phyloP scores from a whole-genome alignment of 495 filamentous ascomycete species.

The Penicillium canescens region DNA sequence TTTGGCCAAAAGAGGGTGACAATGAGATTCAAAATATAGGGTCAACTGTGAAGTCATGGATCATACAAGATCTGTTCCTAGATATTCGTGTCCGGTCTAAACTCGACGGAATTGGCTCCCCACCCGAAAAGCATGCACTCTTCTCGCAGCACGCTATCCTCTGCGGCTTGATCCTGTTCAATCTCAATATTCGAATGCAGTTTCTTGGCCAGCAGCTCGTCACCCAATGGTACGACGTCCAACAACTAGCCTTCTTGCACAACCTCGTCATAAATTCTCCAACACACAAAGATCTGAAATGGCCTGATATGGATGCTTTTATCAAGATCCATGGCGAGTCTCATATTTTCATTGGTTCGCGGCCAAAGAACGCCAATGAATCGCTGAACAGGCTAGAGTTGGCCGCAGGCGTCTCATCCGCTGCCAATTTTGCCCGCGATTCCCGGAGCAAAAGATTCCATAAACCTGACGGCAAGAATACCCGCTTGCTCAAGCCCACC shows the following conservation, averaged over 20 bases:
- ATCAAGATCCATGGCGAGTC: conserved; percentile 34
- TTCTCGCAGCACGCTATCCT: conserved; percentile 30
- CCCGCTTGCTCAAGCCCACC: conserved; percentile 21
- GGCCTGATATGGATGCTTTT: conserved; percentile 38
- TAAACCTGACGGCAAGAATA: conserved; percentile 25
- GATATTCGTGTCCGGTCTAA: conserved; percentile 14
- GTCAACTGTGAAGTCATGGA: conserved; percentile 21
- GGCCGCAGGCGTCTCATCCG: conserved; percentile 27
- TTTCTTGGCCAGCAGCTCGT: conserved; percentile 26
- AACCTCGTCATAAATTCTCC: conserved; percentile 21
- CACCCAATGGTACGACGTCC: conserved; percentile 31
- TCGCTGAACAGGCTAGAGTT: conserved; percentile 31
- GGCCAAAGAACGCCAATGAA: conserved; percentile 25
- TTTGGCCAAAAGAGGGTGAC: conserved; percentile 31
- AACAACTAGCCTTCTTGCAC: conserved; percentile 29
- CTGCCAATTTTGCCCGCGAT: conserved; percentile 27
- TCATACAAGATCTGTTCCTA: conserved; percentile 24
- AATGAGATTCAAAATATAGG: conserved; percentile 20
- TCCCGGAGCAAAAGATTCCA: conserved; percentile 21
- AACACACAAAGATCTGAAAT: conserved; percentile 22
- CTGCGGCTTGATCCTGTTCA: conserved; percentile 28
- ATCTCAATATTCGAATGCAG: conserved; percentile 27
- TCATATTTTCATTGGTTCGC: conserved; percentile 31
- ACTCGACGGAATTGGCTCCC: background rate
- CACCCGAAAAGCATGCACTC: conserved; percentile 29